Evolutionary conservation across 2,329 filamentous ascomycete genomes (phyloP).

Genomic region (Neonectria faginata): DNA sequence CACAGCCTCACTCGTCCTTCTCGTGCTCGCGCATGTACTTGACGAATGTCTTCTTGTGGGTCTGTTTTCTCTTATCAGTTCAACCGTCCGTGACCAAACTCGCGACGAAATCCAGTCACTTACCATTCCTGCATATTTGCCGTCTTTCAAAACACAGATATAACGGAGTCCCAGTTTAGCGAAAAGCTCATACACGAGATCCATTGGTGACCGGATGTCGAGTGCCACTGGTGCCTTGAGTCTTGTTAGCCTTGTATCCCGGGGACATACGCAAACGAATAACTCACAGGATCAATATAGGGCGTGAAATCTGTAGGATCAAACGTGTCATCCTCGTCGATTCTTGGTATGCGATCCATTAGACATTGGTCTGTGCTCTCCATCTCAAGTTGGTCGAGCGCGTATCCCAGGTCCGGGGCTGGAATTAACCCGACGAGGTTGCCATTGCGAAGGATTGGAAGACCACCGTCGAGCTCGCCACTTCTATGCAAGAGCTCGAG

Average conservation of each 20-base stretch:
- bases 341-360: slow-evolving; percentile 77
- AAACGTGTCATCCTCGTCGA: slow-evolving; percentile 71
- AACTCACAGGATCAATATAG: slow-evolving; percentile 85
- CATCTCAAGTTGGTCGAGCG: slow-evolving; percentile 84
- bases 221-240: slow-evolving; percentile 83
- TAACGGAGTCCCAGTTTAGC: slow-evolving; percentile 93
- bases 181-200: slow-evolving; percentile 96
- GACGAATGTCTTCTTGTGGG: slow-evolving; percentile 97
- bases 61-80: slow-evolving; percentile 56
- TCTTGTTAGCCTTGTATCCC: slow-evolving; percentile 28
- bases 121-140: slow-evolving; percentile 89
- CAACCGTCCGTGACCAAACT: not conserved
- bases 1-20: slow-evolving; percentile 53
- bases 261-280: not conserved
- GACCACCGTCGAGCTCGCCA: slow-evolving; percentile 90
- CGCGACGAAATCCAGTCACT: slow-evolving; percentile 48
- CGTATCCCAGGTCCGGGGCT: slow-evolving; percentile 92
- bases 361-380: slow-evolving; percentile 81
- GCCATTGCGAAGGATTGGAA: slow-evolving; percentile 84
- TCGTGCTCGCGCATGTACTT: slow-evolving; percentile 91
- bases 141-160: slow-evolving; percentile 87
- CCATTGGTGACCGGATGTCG: slow-evolving; percentile 90
- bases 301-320: slow-evolving; percentile 88
- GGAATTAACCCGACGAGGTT: slow-evolving; percentile 91
- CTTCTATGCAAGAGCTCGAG: slow-evolving; percentile 84